Conservation (phyloP, 768 basidiomycete species). For the Podaxis sp. region DNA sequence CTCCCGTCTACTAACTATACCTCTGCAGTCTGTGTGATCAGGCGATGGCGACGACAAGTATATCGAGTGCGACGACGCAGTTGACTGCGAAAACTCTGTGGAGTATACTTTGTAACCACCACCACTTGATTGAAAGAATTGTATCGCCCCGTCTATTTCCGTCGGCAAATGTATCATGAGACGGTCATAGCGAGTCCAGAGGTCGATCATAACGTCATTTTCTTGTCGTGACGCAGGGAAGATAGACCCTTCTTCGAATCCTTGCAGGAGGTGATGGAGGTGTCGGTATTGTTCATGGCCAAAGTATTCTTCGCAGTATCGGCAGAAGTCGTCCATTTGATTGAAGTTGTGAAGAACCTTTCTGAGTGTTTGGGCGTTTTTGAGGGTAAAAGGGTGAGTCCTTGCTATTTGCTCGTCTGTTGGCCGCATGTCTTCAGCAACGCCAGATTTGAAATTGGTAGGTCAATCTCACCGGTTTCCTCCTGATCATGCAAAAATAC, state of each 20-base stretch:
- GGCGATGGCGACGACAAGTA: neutral
- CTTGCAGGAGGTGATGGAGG: neutral
- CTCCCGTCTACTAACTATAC: neutral
- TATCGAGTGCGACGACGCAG: neutral
- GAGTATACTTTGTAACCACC: neutral
- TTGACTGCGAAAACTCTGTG: neutral
- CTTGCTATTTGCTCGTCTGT: neutral
- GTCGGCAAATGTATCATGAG: conserved; percentile 3
- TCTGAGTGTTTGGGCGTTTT: conserved; percentile 3
- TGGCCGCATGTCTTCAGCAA: neutral
- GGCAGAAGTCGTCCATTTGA: neutral
- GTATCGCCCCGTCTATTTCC: neutral
- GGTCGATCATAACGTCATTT: neutral
- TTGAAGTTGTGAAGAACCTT: neutral
- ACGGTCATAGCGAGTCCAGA: conserved; percentile 9
- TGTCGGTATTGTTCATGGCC: conserved; percentile 1
- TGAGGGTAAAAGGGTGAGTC: conserved; percentile 1
- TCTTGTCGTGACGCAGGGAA: neutral
- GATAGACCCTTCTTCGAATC: neutral
- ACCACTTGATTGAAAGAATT: neutral
- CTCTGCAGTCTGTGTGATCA: neutral
- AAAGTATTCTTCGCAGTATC: conserved; percentile 8
- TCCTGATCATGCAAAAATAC: neutral
- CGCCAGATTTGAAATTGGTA: neutral
- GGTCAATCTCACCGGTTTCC: neutral